These are phyloP conservation scores for Chalciporus piperatus DNA, from an alignment of 768 basidiomycete genomes.

Conservation along the genomic window DNA sequence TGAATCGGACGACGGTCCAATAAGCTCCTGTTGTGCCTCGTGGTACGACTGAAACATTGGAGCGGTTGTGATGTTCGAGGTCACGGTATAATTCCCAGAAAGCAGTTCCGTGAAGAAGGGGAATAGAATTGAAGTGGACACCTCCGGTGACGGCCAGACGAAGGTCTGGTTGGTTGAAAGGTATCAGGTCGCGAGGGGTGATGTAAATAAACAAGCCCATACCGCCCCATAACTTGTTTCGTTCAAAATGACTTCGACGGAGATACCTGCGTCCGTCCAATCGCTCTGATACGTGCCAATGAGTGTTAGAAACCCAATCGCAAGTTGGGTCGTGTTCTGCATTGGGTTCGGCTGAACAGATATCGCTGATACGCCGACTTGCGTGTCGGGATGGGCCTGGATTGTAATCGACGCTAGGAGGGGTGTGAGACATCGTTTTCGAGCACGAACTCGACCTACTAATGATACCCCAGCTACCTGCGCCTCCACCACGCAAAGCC, in stretches of 20 bases:
- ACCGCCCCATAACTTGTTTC: neutral
- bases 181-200: no score
- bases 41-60: neutral
- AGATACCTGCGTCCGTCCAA: neutral
- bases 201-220: no score
- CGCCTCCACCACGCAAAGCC: constrained; percentile 39
- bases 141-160: neutral
- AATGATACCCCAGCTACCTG: constrained; percentile 46
- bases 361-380: neutral
- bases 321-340: constrained; percentile 1
- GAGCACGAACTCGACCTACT: constrained; percentile 4
- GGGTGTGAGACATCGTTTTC: neutral
- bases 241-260: neutral
- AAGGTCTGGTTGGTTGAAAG: neutral
- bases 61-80: neutral
- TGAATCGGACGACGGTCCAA: neutral
- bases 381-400: neutral
- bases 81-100: neutral
- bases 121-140: neutral
- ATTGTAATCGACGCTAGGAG: constrained; percentile 1
- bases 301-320: constrained; percentile 1
- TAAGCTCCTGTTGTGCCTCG: neutral
- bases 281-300: constrained; percentile 1
- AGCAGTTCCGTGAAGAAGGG: constrained; percentile 1
- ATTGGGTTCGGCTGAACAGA: neutral